These are phyloP conservation scores for Stenogyne calaminthoides DNA, from an alignment of 305 asterid species.

Conservation along the genomic window DNA sequence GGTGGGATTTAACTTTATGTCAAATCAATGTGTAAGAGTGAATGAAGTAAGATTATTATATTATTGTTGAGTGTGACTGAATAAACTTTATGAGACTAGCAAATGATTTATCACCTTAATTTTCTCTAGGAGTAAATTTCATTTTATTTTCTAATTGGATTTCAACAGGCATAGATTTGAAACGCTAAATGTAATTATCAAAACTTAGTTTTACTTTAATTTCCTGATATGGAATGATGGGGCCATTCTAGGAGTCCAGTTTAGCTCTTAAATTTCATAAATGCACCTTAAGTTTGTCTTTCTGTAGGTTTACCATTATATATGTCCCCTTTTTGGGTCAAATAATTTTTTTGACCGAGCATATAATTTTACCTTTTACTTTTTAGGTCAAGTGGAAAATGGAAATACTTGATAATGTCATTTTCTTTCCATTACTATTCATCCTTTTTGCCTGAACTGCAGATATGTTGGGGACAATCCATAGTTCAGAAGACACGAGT, in stretches of 20 bases:
- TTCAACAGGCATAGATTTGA: slow-evolving; percentile 1
- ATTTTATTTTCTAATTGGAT: slow-evolving; percentile 5
- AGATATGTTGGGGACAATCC: slow-evolving; percentile 86
- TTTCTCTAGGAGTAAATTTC: background rate
- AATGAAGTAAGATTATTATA: too few species aligned
- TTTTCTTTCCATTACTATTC: slow-evolving; percentile 29
- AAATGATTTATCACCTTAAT: background rate
- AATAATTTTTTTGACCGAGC: background rate
- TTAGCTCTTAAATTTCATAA: slow-evolving; percentile 12
- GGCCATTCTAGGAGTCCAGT: slow-evolving; percentile 2
- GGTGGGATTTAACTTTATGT: too few species aligned
- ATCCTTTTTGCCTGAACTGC: slow-evolving; percentile 40
- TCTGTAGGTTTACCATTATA: slow-evolving; percentile 1
- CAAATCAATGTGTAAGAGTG: too few species aligned
- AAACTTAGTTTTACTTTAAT: background rate
- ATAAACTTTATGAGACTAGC: background rate
- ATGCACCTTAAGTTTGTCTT: background rate
- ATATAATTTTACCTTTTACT: slow-evolving; percentile 18
- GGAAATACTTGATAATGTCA: slow-evolving; percentile 21
- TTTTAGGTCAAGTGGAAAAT: slow-evolving; percentile 22
- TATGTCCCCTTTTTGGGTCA: slow-evolving; percentile 6
- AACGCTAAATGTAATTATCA: background rate
- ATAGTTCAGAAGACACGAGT: slow-evolving; percentile 79
- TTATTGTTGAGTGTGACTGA: too few species aligned
- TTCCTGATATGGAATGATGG: slow-evolving; percentile 7